Percentiles rank a stretch among this genome's conserved stretches.
Conservation (phyloP, 768 basidiomycete species). For the Suillus ampliporus region DNA sequence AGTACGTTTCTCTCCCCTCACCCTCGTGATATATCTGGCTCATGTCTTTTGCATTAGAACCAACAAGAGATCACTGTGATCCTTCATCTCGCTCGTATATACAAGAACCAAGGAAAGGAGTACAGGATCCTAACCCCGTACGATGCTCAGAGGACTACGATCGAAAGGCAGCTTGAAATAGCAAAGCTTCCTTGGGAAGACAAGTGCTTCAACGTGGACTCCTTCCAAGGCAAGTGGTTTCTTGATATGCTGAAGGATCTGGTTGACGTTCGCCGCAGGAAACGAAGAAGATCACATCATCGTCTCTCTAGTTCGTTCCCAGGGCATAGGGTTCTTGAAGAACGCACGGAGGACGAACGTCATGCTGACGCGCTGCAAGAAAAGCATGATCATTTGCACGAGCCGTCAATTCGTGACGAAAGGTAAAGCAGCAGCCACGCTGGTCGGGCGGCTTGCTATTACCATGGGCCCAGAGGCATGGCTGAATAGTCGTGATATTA, state of each 20-base stretch:
- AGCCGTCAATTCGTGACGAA: constrained; percentile 39
- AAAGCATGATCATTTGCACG: constrained; percentile 74
- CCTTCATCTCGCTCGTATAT: constrained; percentile 56
- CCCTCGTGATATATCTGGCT: background rate
- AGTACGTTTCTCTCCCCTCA: background rate
- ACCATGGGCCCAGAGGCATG: constrained; percentile 19
- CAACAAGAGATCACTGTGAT: constrained; percentile 55
- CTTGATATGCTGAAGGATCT: constrained; percentile 6
- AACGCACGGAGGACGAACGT: constrained; percentile 77
- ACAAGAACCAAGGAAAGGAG: constrained; percentile 48
- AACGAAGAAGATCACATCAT: constrained; percentile 83
- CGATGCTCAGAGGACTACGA: constrained; percentile 64
- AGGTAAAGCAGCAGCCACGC: constrained; percentile 22
- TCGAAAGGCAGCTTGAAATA: constrained; percentile 60
- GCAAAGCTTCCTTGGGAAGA: constrained; percentile 59
- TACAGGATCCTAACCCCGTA: constrained; percentile 83
- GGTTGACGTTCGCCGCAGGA: constrained; percentile 48
- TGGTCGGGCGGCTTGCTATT: constrained; percentile 31
- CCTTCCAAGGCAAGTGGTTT: constrained; percentile 69
- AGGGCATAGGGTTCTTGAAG: constrained; percentile 64
- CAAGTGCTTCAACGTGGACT: constrained; percentile 78
- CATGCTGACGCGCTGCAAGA: constrained; percentile 80
- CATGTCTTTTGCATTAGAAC: constrained; percentile 54
- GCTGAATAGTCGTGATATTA: constrained; percentile 18
- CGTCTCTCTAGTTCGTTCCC: constrained; percentile 68